Evolutionary conservation across 192 early-diverging fungal species (phyloP).

Genomic region (Coemansia sp.): DNA sequence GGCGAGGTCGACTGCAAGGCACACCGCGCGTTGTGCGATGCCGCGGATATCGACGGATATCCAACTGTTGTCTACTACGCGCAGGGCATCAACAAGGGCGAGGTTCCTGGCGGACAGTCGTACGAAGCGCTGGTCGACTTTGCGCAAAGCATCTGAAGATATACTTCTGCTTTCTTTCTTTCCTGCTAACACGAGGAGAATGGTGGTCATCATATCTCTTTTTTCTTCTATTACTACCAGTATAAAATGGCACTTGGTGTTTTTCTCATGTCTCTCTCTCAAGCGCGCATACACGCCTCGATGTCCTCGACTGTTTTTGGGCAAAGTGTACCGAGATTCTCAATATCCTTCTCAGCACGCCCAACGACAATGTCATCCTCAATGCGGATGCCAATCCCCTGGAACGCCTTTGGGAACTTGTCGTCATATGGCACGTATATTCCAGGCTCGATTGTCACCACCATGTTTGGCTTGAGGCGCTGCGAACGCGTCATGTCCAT

Average conservation of each 20-base stretch:
- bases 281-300: conserved; percentile 43
- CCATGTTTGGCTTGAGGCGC: conserved; percentile 77
- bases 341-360: conserved; percentile 60
- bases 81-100: conserved; percentile 47
- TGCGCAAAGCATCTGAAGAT: conserved; percentile 29
- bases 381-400: conserved; percentile 91
- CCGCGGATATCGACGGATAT: conserved; percentile 48
- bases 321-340: conserved; percentile 68
- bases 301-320: conserved; percentile 90
- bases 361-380: conserved; percentile 94
- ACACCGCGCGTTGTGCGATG: conserved; percentile 41
- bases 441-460: conserved; percentile 95
- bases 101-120: conserved; percentile 52
- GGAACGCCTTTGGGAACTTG: conserved; percentile 77
- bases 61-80: conserved; percentile 51
- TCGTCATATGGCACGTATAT: conserved; percentile 82
- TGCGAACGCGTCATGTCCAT: conserved; percentile 71
- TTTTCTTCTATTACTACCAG: not conserved
- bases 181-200: not conserved
- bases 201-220: not conserved
- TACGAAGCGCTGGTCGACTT: conserved; percentile 30
- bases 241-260: not conserved
- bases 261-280: not conserved
- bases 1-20: conserved; percentile 56
- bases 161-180: not conserved